Conservation (phyloP, 495 filamentous ascomycete genomes). For the Neurospora sublineolata region DNA sequence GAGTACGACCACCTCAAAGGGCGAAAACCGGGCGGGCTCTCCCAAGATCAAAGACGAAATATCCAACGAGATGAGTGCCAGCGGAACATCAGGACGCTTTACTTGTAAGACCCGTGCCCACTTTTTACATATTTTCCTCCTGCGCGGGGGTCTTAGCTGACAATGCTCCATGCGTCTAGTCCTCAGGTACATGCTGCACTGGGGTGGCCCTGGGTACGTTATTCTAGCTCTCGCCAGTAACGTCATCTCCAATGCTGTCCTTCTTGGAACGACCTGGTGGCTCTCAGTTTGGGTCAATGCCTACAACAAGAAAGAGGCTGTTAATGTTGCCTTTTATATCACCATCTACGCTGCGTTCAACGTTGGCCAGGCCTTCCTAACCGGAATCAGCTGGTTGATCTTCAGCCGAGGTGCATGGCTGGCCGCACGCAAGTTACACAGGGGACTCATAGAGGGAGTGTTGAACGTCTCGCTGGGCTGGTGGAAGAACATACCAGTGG, state of each 20-base stretch:
- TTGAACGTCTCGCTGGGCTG: constrained; percentile 41
- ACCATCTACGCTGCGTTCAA: constrained; percentile 24
- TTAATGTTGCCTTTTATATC: constrained; percentile 26
- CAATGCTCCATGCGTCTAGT: constrained; percentile 2
- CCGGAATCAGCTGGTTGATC: constrained; percentile 17
- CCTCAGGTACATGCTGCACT: constrained; percentile 29
- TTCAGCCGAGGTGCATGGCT: constrained; percentile 33
- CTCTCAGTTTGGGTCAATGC: constrained; percentile 44
- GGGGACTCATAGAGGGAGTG: constrained; percentile 31
- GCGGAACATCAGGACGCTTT: constrained; percentile 21
- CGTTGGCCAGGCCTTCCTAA: constrained; percentile 22
- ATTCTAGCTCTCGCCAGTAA: constrained; percentile 19
- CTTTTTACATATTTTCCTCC: background rate
- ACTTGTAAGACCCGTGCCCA: constrained; percentile 15
- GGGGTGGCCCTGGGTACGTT: constrained; percentile 23
- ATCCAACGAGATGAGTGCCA: constrained; percentile 14
- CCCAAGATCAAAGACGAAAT: constrained; percentile 3
- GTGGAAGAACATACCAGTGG: constrained; percentile 44
- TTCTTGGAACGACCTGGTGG: constrained; percentile 26
- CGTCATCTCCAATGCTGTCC: constrained; percentile 16
- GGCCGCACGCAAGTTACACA: constrained; percentile 36
- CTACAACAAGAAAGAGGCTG: constrained; percentile 21
- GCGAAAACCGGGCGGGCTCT: constrained; percentile 2
- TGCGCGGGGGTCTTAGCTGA: background rate
- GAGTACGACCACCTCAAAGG: constrained; percentile 12